Conservation (phyloP, 2,329 filamentous ascomycete species). For the Microdochium bolleyi region DNA sequence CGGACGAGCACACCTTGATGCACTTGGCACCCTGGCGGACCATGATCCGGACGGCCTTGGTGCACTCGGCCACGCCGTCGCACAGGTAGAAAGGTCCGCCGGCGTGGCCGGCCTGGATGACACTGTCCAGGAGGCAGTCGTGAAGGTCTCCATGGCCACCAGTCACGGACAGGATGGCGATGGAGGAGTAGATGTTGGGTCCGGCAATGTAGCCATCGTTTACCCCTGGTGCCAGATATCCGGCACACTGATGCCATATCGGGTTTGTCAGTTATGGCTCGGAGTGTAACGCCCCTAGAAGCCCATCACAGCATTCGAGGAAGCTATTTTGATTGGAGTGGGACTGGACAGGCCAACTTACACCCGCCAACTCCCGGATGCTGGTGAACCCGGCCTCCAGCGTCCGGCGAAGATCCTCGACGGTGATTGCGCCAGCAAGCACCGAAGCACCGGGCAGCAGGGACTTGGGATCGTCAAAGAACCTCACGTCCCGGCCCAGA, state of each 20-base stretch:
- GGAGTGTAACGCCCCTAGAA: no score
- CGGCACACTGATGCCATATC: conserved; percentile 20
- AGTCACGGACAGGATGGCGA: conserved; percentile 34
- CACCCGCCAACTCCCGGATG: conserved; percentile 37
- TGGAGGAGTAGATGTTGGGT: conserved; percentile 38
- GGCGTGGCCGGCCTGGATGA: conserved; percentile 20
- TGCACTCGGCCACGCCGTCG: conserved; percentile 37
- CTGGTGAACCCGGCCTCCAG: conserved; percentile 42
- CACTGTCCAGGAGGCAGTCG: conserved; percentile 22
- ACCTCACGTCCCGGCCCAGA: conserved; percentile 11
- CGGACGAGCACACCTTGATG: conserved; percentile 37
- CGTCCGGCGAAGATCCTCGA: conserved; percentile 29
- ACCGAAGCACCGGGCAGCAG: conserved; percentile 13
- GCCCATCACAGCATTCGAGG: conserved; percentile 2
- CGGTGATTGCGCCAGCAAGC: conserved; percentile 30
- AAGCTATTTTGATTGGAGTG: no score
- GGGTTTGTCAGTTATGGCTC: background rate
- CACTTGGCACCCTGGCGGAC: conserved; percentile 36
- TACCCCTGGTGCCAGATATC: conserved; percentile 32
- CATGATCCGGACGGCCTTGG: conserved; percentile 29
- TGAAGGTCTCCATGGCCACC: conserved; percentile 40
- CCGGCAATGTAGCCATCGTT: conserved; percentile 34
- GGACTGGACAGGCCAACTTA: no score
- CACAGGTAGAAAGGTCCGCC: conserved; percentile 26
- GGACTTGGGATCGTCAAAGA: conserved; percentile 11